Conservation (phyloP, 2,329 filamentous ascomycete species). For the Cytospora chrysosperma region DNA sequence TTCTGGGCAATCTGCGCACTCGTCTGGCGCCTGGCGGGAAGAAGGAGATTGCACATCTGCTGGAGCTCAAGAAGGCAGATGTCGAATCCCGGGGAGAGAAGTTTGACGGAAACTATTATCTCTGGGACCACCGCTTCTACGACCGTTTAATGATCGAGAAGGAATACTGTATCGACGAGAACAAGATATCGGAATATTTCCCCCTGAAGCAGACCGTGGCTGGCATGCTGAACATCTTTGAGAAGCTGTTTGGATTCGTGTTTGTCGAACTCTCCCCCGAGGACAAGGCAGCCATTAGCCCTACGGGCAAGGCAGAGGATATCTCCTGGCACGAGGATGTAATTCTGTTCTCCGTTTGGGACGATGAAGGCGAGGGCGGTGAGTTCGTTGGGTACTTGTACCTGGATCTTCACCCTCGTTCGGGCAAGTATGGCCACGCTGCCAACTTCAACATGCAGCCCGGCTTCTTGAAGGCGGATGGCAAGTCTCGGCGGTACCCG, state of each 20-base stretch:
- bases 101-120: constrained; percentile 70
- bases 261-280: constrained; percentile 71
- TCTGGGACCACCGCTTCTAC: constrained; percentile 82
- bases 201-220: constrained; percentile 71
- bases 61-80: constrained; percentile 72
- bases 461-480: constrained; percentile 65
- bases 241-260: constrained; percentile 75
- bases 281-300: constrained; percentile 63
- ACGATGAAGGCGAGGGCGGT: constrained; percentile 68
- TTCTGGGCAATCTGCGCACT: constrained; percentile 67
- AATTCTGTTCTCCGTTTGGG: constrained; percentile 80
- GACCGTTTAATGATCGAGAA: constrained; percentile 77
- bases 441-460: constrained; percentile 83
- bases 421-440: constrained; percentile 81
- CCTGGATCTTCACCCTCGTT: constrained; percentile 75
- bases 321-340: constrained; percentile 83
- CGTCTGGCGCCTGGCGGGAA: constrained; percentile 67
- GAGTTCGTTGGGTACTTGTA: constrained; percentile 81
- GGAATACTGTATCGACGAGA: constrained; percentile 77
- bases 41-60: constrained; percentile 69
- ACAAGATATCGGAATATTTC: constrained; percentile 81
- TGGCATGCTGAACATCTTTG: constrained; percentile 81
- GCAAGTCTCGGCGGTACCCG: constrained; percentile 66
- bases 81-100: constrained; percentile 56
- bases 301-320: constrained; percentile 66